Base-by-base conservation (phyloP, 2,329 filamentous ascomycete genomes). In the Botrytis hyacinthi region DNA sequence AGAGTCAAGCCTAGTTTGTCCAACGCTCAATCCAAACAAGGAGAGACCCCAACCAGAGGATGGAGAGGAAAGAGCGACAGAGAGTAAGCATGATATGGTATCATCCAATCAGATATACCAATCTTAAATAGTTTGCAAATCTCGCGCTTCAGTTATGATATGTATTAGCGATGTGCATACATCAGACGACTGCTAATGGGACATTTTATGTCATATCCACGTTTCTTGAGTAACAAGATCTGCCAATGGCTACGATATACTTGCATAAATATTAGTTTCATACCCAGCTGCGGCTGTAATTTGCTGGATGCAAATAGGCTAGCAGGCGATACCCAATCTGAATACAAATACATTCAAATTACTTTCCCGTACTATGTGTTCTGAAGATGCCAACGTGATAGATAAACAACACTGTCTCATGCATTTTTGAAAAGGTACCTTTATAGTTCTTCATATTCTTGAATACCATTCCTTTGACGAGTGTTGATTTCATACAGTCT, bases 1-100 rank as follows among this genome's bases (percentile, higher is more conserved):
- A 59, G 76, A n/a, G 78, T 79, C 48, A 78, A 78, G 71, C 73
- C 73, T 26, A 75, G 73, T 26, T 54, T 73, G 42, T 69, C 66
- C 22, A 63, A n/a, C 32, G 60, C 66, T 37, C 48, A 66, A 59
- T 26, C 61, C 5, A 72, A 72, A 32, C 70, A 65, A 54, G 62
- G 70, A 67, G 70, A 72, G n/a, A 40, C 62, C 22, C 54, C 70
- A 46, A 57, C 70, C n/a, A 68, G 70, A 59, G 70, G 70, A 59
- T 72, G 70, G 70, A 42, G 70, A 42, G 70, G 62, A 60, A 72
- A 68, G 51, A 72, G 62, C 16, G 54, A 71, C 14, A 71, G n/a
- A 14, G 68, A 71, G 20, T 63, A 62, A 29, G 44, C 32, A 29
- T 29, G 69, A 29, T 29, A 22, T 46, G 61, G n/a, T 32, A 32